Conservation (phyloP, 257 asterid genomes). For the Nicotiana paniculata region DNA sequence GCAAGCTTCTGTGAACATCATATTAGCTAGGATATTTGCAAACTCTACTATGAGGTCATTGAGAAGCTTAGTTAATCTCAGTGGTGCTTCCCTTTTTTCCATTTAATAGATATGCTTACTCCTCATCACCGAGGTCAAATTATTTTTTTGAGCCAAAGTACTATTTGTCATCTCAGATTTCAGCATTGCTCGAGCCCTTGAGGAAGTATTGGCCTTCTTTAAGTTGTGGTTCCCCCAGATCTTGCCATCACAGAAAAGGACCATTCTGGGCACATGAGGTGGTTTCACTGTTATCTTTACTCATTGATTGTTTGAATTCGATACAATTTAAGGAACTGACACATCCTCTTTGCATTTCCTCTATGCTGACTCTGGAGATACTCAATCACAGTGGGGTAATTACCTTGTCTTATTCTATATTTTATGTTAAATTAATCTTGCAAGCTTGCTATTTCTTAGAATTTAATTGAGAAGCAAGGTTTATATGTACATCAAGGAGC, state of each 20-base stretch:
- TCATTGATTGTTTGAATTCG: conserved; percentile 8
- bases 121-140: not conserved
- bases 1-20: not conserved
- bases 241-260: conserved; percentile 79
- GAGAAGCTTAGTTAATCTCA: not conserved
- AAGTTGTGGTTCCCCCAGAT: conserved; percentile 52
- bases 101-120: conserved; percentile 9
- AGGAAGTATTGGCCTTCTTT: conserved; percentile 78
- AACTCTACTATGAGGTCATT: not conserved
- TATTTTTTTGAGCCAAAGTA: not conserved
- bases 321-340: conserved; percentile 31
- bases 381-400: conserved; percentile 79
- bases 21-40: not conserved
- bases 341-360: conserved; percentile 23
- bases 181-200: conserved; percentile 47
- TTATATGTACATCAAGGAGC: not conserved
- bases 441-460: not conserved
- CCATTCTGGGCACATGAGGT: conserved; percentile 97
- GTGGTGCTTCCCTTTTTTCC: not conserved
- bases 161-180: conserved; percentile 32
- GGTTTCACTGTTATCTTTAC: conserved; percentile 4
- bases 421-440: not conserved
- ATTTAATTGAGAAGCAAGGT: not conserved
- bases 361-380: conserved; percentile 39
- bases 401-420: conserved; percentile 17